Percentiles rank a stretch among this genome's conserved stretches.
Evolutionary conservation across 2,329 filamentous ascomycete species (phyloP).

Genomic region (Botrytis squamosa): DNA sequence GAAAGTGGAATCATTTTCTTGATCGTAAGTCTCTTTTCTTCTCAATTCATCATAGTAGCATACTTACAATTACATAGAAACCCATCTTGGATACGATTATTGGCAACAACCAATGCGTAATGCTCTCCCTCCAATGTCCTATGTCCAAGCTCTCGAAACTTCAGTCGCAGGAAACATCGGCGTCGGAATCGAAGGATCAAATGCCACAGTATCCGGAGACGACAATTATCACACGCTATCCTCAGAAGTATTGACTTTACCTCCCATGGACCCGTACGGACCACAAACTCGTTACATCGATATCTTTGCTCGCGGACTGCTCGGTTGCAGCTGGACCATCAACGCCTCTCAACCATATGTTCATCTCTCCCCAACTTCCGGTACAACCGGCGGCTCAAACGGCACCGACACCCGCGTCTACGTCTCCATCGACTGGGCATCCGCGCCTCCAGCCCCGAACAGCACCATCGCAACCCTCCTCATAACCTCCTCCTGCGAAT

Average conservation of each 20-base stretch:
- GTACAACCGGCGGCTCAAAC: conserved; percentile 49
- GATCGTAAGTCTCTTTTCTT: conserved; percentile 45
- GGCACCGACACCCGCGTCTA: conserved; percentile 52
- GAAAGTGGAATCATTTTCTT: conserved; percentile 64
- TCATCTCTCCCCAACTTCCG: conserved; percentile 49
- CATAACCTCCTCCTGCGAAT: conserved; percentile 48
- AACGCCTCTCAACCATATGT: conserved; percentile 51
- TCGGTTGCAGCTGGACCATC: conserved; percentile 53
- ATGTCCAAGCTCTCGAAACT: conserved; percentile 56
- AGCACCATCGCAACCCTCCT: conserved; percentile 52
- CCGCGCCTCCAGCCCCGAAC: conserved; percentile 44
- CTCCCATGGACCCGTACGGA: conserved; percentile 59
- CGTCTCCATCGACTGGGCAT: conserved; percentile 56
- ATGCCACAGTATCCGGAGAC: conserved; percentile 66
- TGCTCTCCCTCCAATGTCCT: conserved; percentile 59
- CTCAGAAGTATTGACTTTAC: conserved; percentile 52
- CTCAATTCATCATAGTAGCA: background rate
- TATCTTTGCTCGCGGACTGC: conserved; percentile 58
- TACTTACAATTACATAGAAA: conserved; percentile 44
- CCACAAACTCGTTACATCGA: conserved; percentile 59
- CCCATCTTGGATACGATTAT: conserved; percentile 51
- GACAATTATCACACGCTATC: conserved; percentile 60
- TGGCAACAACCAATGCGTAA: conserved; percentile 74
- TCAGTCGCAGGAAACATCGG: conserved; percentile 62
- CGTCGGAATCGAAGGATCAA: conserved; percentile 62